Evolutionary conservation across 257 asterid species (phyloP).

Genomic region (Jacaranda copaia): DNA sequence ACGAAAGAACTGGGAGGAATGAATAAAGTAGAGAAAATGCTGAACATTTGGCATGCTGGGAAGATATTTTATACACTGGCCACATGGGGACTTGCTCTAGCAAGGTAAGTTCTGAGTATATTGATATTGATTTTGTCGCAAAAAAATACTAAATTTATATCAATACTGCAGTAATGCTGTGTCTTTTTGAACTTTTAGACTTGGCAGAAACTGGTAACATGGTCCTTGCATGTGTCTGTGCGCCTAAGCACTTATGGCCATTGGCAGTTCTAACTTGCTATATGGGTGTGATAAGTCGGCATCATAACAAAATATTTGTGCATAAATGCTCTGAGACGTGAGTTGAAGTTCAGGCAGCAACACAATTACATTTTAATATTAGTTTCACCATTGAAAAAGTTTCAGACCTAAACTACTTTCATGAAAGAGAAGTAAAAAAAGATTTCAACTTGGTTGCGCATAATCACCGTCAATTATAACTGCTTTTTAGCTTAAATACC

Average conservation of each 20-base stretch:
- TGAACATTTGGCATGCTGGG: constrained; percentile 87
- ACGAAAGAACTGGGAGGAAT: constrained; percentile 71
- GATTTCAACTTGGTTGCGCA: background rate
- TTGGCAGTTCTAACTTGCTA: constrained; percentile 15
- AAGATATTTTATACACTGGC: constrained; percentile 74
- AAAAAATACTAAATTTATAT: background rate
- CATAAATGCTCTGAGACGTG: constrained; percentile 3
- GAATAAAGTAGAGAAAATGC: constrained; percentile 78
- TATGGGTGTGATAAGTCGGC: background rate
- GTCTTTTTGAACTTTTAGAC: background rate
- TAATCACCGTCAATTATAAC: background rate
- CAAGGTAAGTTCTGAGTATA: constrained; percentile 61
- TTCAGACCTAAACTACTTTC: background rate
- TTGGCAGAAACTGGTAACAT: constrained; percentile 7
- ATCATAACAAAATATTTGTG: background rate
- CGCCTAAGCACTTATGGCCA: background rate
- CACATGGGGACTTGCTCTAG: constrained; percentile 93
- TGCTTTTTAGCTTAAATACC: background rate
- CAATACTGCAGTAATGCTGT: background rate
- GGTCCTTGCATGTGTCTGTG: background rate
- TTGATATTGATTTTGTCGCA: background rate
- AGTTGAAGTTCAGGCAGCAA: background rate
- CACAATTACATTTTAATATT: background rate
- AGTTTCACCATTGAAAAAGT: background rate
- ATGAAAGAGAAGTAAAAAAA: background rate